These are phyloP conservation scores for Westerdykella aurantiaca DNA, from an alignment of 2,329 filamentous ascomycete species.

Conservation along the genomic window DNA sequence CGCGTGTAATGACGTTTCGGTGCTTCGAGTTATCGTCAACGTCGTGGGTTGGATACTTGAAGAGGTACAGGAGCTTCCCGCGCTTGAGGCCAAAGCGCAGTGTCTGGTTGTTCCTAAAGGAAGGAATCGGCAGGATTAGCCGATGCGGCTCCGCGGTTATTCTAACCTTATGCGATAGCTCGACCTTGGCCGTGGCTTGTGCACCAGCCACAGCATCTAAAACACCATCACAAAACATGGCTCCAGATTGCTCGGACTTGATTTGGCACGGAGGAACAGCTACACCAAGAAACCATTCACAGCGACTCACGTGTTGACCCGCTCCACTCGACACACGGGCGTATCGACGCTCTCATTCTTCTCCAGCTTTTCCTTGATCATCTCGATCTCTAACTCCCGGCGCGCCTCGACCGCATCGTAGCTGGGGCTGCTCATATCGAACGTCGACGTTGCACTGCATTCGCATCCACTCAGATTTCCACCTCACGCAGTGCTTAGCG, in stretches of 20 bases:
- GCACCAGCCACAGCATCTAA: too few relatives aligned
- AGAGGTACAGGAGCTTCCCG: conserved; percentile 19
- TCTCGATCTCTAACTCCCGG: conserved; percentile 15
- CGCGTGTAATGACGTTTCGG: conserved; percentile 23
- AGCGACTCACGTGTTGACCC: conserved; percentile 14
- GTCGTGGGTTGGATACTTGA: conserved; percentile 18
- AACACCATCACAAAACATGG: too few relatives aligned
- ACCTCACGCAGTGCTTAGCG: too few relatives aligned
- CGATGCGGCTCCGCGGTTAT: conserved; percentile 14
- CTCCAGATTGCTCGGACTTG: too few relatives aligned
- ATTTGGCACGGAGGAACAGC: too few relatives aligned
- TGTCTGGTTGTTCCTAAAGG: conserved; percentile 5
- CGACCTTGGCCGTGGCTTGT: too few relatives aligned
- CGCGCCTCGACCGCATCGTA: conserved; percentile 17
- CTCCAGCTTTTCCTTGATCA: conserved; percentile 17
- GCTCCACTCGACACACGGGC: conserved; percentile 17
- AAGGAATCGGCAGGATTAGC: conserved; percentile 16
- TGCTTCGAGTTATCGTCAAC: conserved; percentile 23
- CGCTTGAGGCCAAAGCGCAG: conserved; percentile 18
- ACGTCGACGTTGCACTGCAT: too few relatives aligned
- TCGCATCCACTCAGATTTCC: too few relatives aligned
- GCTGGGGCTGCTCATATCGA: conserved; percentile 3
- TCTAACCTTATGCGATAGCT: too few relatives aligned
- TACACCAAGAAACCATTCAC: neutral
- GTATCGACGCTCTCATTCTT: conserved; percentile 13